phyloP scores from a whole-genome alignment of 2,329 filamentous ascomycete species.

The Leptosphaerulina australis region DNA sequence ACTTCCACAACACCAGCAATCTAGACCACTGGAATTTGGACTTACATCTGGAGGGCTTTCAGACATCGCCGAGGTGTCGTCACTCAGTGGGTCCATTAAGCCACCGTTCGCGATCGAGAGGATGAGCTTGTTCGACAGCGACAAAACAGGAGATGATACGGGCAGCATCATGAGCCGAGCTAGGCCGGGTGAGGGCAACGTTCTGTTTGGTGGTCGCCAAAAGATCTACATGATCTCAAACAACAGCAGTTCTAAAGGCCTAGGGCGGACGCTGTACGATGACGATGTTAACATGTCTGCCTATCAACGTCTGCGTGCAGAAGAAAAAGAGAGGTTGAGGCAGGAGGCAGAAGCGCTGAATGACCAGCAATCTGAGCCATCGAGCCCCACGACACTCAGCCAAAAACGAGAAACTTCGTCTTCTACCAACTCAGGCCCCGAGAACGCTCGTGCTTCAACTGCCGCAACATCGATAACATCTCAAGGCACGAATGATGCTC shows the following conservation, averaged over 20 bases:
- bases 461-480: slow-evolving; percentile 89
- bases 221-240: slow-evolving; percentile 87
- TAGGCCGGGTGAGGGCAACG: slow-evolving; percentile 86
- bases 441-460: slow-evolving; percentile 74
- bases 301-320: slow-evolving; percentile 76
- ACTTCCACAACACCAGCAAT: slow-evolving; percentile 79
- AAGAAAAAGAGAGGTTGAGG: slow-evolving; percentile 54
- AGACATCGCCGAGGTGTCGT: slow-evolving; percentile 91
- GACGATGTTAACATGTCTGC: slow-evolving; percentile 83
- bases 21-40: slow-evolving; percentile 75
- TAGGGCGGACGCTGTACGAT: slow-evolving; percentile 75
- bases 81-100: slow-evolving; percentile 62
- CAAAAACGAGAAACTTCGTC: slow-evolving; percentile 81
- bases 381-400: slow-evolving; percentile 64
- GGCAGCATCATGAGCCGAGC: slow-evolving; percentile 83
- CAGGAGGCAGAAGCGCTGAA: slow-evolving; percentile 46
- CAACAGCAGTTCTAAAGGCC: slow-evolving; percentile 54
- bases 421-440: slow-evolving; percentile 77
- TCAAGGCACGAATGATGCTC: slow-evolving; percentile 56
- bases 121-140: slow-evolving; percentile 67
- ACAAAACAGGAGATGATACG: slow-evolving; percentile 70
- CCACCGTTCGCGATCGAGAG: slow-evolving; percentile 67
- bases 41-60: slow-evolving; percentile 65
- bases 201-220: slow-evolving; percentile 91
- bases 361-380: slow-evolving; percentile 52